Evolutionary conservation across 1,284 basidiomycete genomes (phyloP), one percentile per base, ranked within the genome.

Genomic region (Ustanciosporium gigantosporum): DNA sequence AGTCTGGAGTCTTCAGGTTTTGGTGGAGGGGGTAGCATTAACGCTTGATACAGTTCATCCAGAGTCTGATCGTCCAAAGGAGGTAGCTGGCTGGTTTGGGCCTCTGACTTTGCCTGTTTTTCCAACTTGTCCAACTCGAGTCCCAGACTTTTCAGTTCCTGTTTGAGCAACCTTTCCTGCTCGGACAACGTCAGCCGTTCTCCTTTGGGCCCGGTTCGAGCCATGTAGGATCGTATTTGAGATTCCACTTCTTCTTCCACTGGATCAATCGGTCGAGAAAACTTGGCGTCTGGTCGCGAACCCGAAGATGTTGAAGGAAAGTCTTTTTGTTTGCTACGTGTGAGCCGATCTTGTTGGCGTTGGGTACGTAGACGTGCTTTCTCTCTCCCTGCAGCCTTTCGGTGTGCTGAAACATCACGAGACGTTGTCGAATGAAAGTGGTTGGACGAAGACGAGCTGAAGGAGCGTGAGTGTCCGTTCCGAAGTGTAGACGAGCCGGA

Each of bases 11-110:
- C 62, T 22, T 66, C 60, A 11, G 38, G 22, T 19, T 47, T 58
- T 4, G 59, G 45, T 7, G 56, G 49, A 13, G 56, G 57, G 1
- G 70, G 55, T 11, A 61, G 38, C 27, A 68, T 52, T 25, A 75
- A 37, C 5, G 70, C 73, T 21, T 53, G 61, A 39, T 75, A 73
- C 20, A 75, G 42, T 39, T 70, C 60, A 20, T 73, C 73, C 19
- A 75, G 51, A 22, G 46, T 49, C 24, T 58, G 50, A 14, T 75
- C 73, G 36, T 75, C 73, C 1, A 75, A 41, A 31, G 61, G 57
- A 4, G 73, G 73, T 19, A 75, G 36, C n/a, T 73, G 23, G 31
- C 50, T 31, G 9, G 68, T 66, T 3, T 55, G 50, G 24, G 59
- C 44, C n/a, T 58, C 53, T 13, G 66, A 49, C 36, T 56, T 56